Evolutionary conservation across 2,329 filamentous ascomycete genomes (phyloP).

Genomic region (Diaporthe citriasiana): DNA sequence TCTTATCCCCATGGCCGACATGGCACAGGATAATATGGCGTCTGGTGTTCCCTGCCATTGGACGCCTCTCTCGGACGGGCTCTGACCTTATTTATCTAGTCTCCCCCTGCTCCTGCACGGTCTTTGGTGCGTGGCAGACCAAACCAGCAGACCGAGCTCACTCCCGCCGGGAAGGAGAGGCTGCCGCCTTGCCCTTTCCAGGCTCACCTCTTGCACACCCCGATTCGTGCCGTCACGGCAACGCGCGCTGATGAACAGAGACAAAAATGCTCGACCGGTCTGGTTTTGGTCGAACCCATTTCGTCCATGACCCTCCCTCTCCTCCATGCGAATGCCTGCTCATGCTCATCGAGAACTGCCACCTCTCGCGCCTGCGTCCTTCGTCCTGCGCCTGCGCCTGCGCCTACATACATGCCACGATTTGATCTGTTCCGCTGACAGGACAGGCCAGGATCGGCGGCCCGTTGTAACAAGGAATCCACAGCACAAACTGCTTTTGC

Average conservation of each 20-base stretch:
- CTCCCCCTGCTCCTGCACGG: conserved; percentile 15
- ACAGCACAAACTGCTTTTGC: conserved; percentile 1
- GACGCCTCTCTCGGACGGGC: conserved; percentile 25
- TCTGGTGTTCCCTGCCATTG: conserved; percentile 15
- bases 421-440: conserved; percentile 28
- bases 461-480: conserved; percentile 28
- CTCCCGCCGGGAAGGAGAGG: not conserved
- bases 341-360: conserved; percentile 21
- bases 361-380: not conserved
- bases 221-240: conserved; percentile 23
- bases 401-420: conserved; percentile 12
- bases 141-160: conserved; percentile 8
- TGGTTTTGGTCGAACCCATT: not conserved
- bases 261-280: conserved; percentile 34
- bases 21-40: conserved; percentile 4
- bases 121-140: conserved; percentile 5
- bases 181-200: not conserved
- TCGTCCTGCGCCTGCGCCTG: too few species aligned
- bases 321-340: not conserved
- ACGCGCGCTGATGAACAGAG: conserved; percentile 25
- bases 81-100: conserved; percentile 33
- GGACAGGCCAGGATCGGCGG: conserved; percentile 31
- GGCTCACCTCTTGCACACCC: conserved; percentile 27
- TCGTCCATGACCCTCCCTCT: conserved; percentile 13
- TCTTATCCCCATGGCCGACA: conserved; percentile 7